phyloP scores from a whole-genome alignment of 208 protist genomes.

The Lotmaria passim region DNA sequence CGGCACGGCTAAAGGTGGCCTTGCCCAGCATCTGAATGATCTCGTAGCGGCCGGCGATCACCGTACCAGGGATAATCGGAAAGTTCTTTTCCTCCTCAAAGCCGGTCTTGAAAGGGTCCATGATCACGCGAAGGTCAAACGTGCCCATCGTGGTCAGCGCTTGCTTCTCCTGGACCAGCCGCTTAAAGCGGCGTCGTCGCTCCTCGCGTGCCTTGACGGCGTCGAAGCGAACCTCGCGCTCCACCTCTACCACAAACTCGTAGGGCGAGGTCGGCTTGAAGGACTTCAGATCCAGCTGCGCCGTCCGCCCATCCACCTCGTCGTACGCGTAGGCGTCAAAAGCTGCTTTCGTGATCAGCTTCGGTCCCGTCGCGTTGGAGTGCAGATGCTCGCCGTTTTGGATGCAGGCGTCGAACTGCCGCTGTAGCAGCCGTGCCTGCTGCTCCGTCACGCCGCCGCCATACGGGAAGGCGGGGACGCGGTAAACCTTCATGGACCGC shows the following conservation, averaged over 20 bases:
- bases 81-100: constrained; percentile 95
- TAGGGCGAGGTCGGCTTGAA: constrained; percentile 78
- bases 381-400: constrained; percentile 37
- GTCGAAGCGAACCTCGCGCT: constrained; percentile 77
- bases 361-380: constrained; percentile 33
- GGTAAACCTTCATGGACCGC: constrained; percentile 48
- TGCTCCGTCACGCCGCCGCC: constrained; percentile 82
- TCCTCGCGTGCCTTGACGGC: constrained; percentile 71
- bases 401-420: constrained; percentile 57
- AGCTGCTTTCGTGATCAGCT: constrained; percentile 47
- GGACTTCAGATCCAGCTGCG: constrained; percentile 28
- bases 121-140: constrained; percentile 91
- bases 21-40: constrained; percentile 95
- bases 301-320: constrained; percentile 45
- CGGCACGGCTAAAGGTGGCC: constrained; percentile 94
- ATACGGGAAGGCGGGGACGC: constrained; percentile 86
- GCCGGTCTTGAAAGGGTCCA: constrained; percentile 92
- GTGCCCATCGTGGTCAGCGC: constrained; percentile 85
- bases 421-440: constrained; percentile 57
- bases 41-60: constrained; percentile 95
- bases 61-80: constrained; percentile 84
- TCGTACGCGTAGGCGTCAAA: constrained; percentile 49
- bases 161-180: constrained; percentile 66
- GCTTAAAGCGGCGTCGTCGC: constrained; percentile 67
- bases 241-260: constrained; percentile 90